Percentiles rank a stretch among this genome's conserved stretches.
Evolutionary conservation across 768 basidiomycete species (phyloP).

Genomic region (Mycena rosella): DNA sequence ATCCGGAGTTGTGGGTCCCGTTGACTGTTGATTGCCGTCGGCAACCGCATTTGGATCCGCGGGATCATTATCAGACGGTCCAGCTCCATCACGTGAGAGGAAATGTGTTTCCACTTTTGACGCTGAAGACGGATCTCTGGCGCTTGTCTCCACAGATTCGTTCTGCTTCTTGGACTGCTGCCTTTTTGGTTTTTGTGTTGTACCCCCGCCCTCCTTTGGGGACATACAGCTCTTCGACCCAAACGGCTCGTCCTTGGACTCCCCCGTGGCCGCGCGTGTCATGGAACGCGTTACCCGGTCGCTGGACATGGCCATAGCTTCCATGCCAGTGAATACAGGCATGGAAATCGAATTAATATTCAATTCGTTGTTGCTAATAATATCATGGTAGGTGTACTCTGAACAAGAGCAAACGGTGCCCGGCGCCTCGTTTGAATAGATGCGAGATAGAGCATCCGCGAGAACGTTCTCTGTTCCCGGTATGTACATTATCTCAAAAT

Average conservation of each 20-base stretch:
- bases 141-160: not conserved
- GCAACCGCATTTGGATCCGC: not conserved
- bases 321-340: not conserved
- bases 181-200: not conserved
- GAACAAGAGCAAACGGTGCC: not conserved
- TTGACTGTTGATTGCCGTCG: not conserved
- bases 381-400: not conserved
- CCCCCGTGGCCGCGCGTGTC: not conserved
- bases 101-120: not conserved
- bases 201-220: not conserved
- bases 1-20: not conserved
- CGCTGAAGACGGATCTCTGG: not conserved
- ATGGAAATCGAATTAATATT: not conserved
- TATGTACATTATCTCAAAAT: not conserved
- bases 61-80: not conserved
- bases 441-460: not conserved
- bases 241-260: not conserved
- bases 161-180: not conserved
- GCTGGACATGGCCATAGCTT: not conserved
- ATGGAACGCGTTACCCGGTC: not conserved
- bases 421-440: not conserved
- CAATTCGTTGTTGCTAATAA: not conserved
- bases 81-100: too few species aligned
- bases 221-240: not conserved
- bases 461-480: slow-evolving; percentile 1